Evolutionary conservation across 23 red algal genomes (phyloP), one percentile per base, ranked within the genome.

Genomic region (Agarophyton chilense): DNA sequence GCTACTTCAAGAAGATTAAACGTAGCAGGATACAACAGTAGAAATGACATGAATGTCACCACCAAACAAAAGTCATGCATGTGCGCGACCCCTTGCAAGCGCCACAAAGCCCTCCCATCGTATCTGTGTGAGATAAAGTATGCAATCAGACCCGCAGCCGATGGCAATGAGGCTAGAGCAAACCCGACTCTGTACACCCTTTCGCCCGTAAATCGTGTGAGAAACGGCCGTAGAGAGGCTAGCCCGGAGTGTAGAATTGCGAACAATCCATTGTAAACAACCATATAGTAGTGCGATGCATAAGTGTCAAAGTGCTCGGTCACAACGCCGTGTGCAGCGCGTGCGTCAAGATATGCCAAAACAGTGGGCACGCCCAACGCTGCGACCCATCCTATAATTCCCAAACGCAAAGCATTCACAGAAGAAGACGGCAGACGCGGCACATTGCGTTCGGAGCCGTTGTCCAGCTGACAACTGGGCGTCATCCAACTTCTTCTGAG

Each of bases 51-150:
- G 72, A 86, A 83, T 13, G 92, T 88, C 13, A 76, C 12, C 10
- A 75, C n/a, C 39, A 88, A 95, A 32, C 95, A 89, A 10, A 83
- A 54, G 28, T 65, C 44, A 66, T 95, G 96, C 33, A 96, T 53
- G 50, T 72, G 42, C n/a, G 96, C 93, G 21, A 98, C 45, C 38
- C 54, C 72, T 77, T 93, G 95, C 24, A 95, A 19, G 2, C n/a
- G 1, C 95, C 95, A 98, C 61, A 98, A 62, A 22, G 77, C 84
- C 17, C 39, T 40, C 49, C 96, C 96, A 78, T 98, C 96, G 51
- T 95, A 95, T 14, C 96, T 77, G 77, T 98, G 96, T 13, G 88
- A 91, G 18, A 98, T 90, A 65, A 95, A 98, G 57, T 83, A 98
- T 21, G 71, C 72, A 14, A 98, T 95, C 24, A 84, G 56, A 2